phyloP scores from a whole-genome alignment of 2,329 filamentous ascomycete species.

The Fusarium globosum region DNA sequence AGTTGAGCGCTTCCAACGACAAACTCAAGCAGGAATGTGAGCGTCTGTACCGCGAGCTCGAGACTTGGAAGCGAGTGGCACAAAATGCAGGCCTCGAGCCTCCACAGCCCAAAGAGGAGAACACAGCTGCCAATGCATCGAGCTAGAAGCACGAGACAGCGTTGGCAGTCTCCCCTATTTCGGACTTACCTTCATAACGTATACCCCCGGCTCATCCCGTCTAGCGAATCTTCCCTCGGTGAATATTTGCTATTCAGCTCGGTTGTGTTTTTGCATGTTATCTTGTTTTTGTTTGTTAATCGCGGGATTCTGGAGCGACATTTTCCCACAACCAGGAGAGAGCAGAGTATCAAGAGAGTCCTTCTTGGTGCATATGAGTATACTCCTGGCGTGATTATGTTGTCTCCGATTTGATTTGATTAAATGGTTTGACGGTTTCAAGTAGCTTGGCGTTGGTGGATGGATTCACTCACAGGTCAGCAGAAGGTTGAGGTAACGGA shows the following conservation, averaged over 20 bases:
- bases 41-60: conserved; percentile 79
- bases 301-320: conserved; percentile 11
- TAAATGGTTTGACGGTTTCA: conserved; percentile 36
- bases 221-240: background rate
- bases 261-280: conserved; percentile 24
- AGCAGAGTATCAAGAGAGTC: background rate
- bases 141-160: conserved; percentile 43
- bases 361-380: conserved; percentile 28
- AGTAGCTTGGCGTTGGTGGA: conserved; percentile 46
- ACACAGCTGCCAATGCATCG: conserved; percentile 40
- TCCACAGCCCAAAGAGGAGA: conserved; percentile 54
- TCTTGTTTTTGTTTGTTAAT: conserved; percentile 1
- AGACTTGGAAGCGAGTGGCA: conserved; percentile 80
- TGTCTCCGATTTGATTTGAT: conserved; percentile 20
- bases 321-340: conserved; percentile 14
- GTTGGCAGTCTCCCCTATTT: conserved; percentile 21
- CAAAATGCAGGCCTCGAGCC: conserved; percentile 68
- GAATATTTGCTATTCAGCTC: conserved; percentile 11
- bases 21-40: conserved; percentile 86
- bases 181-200: conserved; percentile 29
- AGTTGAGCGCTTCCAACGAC: conserved; percentile 87
- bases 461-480: conserved; percentile 34
- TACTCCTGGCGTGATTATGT: conserved; percentile 20
- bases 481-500: conserved; percentile 15
- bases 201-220: conserved; percentile 40